These are phyloP conservation scores for Ascochyta koolunga DNA, from an alignment of 2,329 filamentous ascomycete species.

Conservation along the genomic window DNA sequence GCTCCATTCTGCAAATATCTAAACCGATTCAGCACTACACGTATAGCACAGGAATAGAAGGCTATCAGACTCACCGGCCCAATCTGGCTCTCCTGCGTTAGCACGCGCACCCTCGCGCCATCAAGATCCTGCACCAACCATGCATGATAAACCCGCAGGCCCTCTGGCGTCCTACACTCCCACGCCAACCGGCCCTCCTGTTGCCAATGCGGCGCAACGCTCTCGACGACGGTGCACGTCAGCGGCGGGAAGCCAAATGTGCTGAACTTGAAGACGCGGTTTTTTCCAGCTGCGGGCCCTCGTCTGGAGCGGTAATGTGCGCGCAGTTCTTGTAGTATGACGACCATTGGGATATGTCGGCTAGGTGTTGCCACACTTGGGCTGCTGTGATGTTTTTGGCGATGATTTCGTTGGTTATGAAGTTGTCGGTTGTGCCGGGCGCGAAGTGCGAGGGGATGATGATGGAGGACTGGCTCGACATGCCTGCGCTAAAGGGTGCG, in stretches of 20 bases:
- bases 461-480: slow-evolving; percentile 25
- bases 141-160: slow-evolving; percentile 44
- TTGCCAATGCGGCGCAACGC: slow-evolving; percentile 22
- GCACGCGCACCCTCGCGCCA: slow-evolving; percentile 37
- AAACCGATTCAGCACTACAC: neutral
- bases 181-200: slow-evolving; percentile 26
- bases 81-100: slow-evolving; percentile 48
- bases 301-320: slow-evolving; percentile 35
- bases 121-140: slow-evolving; percentile 46
- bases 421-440: slow-evolving; percentile 49
- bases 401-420: slow-evolving; percentile 44
- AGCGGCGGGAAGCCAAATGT: slow-evolving; percentile 46
- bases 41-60: too few relatives aligned
- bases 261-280: slow-evolving; percentile 41
- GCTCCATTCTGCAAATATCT: slow-evolving; percentile 32
- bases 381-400: slow-evolving; percentile 30
- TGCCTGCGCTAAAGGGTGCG: neutral
- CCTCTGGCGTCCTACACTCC: slow-evolving; percentile 28
- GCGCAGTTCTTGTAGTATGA: slow-evolving; percentile 44
- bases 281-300: slow-evolving; percentile 31
- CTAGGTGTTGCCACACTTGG: slow-evolving; percentile 42
- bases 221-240: slow-evolving; percentile 30
- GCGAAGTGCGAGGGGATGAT: slow-evolving; percentile 40
- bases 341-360: slow-evolving; percentile 43
- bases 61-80: slow-evolving; percentile 18